These are phyloP conservation scores for Colletotrichum sp. DNA, from an alignment of 2,329 filamentous ascomycete species.

Conservation along the genomic window DNA sequence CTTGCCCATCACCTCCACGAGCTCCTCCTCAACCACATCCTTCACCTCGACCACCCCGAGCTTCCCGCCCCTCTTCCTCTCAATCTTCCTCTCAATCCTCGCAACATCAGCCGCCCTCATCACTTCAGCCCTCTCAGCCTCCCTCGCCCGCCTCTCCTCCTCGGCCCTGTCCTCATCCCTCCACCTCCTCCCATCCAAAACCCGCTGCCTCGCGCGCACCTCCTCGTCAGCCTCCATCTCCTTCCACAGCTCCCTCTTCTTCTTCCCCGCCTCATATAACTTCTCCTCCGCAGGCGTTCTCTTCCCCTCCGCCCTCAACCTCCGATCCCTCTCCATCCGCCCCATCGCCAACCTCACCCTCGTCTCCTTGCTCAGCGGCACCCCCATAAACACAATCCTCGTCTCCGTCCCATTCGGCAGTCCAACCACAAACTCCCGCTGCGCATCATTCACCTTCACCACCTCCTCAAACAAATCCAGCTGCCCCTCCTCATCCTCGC, in stretches of 20 bases:
- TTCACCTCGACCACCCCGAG: neutral
- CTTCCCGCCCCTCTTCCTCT: neutral
- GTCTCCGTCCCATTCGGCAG: slow-evolving; percentile 5
- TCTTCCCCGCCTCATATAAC: neutral
- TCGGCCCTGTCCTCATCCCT: neutral
- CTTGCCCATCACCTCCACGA: neutral
- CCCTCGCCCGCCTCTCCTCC: neutral
- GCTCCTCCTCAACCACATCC: neutral
- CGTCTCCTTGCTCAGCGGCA: slow-evolving; percentile 6
- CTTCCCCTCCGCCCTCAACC: neutral
- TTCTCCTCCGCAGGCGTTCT: neutral
- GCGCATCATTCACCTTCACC: neutral
- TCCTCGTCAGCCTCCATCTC: neutral
- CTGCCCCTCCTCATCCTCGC: neutral
- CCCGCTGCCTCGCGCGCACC: neutral
- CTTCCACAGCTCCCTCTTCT: neutral
- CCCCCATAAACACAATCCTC: neutral
- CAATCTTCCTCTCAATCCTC: neutral
- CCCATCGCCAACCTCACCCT: neutral
- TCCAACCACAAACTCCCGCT: neutral
- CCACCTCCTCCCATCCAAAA: neutral
- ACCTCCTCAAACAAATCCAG: neutral
- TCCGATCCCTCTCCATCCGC: neutral
- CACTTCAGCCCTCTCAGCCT: neutral
- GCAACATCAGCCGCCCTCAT: neutral